Evolutionary conservation across 2,329 filamentous ascomycete species (phyloP).

Genomic region (Pseudogymnoascus sp.): DNA sequence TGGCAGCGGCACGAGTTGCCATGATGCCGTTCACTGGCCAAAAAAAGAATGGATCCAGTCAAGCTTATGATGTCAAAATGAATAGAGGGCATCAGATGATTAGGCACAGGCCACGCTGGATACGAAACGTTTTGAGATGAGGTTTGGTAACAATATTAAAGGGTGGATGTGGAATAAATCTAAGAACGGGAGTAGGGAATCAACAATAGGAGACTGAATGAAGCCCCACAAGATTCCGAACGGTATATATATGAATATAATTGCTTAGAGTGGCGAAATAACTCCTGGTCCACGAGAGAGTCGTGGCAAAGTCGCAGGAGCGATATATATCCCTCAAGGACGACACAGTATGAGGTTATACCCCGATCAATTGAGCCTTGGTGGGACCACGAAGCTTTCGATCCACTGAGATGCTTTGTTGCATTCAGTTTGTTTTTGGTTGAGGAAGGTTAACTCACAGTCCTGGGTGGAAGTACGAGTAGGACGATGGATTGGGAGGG

Average conservation of each 20-base stretch:
- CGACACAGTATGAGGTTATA: background rate
- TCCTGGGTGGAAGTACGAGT: background rate
- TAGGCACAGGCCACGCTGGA: background rate
- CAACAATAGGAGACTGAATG: background rate
- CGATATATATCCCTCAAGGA: background rate
- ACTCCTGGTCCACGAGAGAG: background rate
- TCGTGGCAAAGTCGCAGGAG: background rate
- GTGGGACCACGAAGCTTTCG: background rate
- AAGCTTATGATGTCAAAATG: background rate
- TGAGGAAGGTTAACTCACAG: background rate
- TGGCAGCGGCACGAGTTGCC: slow-evolving; percentile 14
- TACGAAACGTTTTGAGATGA: background rate
- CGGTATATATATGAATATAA: background rate
- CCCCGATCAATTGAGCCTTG: background rate
- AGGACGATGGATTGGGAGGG: background rate
- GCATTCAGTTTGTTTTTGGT: background rate
- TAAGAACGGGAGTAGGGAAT: background rate
- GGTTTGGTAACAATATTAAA: background rate
- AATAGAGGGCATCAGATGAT: background rate
- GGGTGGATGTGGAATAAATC: background rate
- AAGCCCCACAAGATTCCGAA: background rate
- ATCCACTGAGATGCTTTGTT: background rate
- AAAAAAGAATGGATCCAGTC: background rate
- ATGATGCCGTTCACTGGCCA: slow-evolving; percentile 7
- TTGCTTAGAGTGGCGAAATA: background rate